Conservation (phyloP, 352 stramenopile genomes). For the Pythium oligandrum region DNA sequence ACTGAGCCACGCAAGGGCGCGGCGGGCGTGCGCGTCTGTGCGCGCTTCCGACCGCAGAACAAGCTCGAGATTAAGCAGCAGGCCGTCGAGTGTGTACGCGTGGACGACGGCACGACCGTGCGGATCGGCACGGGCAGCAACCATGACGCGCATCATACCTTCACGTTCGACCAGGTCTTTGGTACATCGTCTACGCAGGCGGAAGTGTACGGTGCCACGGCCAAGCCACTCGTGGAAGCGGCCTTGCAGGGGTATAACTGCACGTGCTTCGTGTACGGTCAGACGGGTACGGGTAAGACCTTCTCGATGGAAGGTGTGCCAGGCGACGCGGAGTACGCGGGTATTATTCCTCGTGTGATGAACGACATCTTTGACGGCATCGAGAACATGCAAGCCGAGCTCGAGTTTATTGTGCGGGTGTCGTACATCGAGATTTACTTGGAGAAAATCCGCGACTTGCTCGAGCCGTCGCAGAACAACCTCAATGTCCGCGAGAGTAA, state of each 20-base stretch:
- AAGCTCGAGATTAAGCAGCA: slow-evolving; percentile 69
- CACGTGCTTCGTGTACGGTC: slow-evolving; percentile 91
- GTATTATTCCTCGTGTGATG: slow-evolving; percentile 78
- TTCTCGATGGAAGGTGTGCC: slow-evolving; percentile 88
- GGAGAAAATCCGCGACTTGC: slow-evolving; percentile 96
- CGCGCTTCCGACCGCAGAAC: slow-evolving; percentile 74
- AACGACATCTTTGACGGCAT: slow-evolving; percentile 65
- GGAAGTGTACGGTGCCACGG: slow-evolving; percentile 64
- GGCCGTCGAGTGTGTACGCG: slow-evolving; percentile 46
- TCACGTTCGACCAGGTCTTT: slow-evolving; percentile 75
- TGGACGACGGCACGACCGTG: slow-evolving; percentile 44
- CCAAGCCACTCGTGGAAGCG: slow-evolving; percentile 53
- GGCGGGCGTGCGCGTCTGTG: slow-evolving; percentile 64
- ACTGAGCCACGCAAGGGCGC: slow-evolving; percentile 5
- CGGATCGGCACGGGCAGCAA: slow-evolving; percentile 30
- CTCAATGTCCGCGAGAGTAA: slow-evolving; percentile 57
- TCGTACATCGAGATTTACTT: slow-evolving; percentile 99
- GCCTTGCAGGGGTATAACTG: slow-evolving; percentile 83
- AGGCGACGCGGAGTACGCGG: slow-evolving; percentile 53
- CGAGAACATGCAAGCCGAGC: slow-evolving; percentile 56
- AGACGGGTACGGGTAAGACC: slow-evolving; percentile 90
- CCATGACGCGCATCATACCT: slow-evolving; percentile 29
- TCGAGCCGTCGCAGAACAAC: slow-evolving; percentile 62
- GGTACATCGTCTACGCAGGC: slow-evolving; percentile 43
- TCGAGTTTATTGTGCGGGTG: slow-evolving; percentile 94